phyloP scores from a whole-genome alignment of 768 basidiomycete species.

The Tylopilus balloui region DNA sequence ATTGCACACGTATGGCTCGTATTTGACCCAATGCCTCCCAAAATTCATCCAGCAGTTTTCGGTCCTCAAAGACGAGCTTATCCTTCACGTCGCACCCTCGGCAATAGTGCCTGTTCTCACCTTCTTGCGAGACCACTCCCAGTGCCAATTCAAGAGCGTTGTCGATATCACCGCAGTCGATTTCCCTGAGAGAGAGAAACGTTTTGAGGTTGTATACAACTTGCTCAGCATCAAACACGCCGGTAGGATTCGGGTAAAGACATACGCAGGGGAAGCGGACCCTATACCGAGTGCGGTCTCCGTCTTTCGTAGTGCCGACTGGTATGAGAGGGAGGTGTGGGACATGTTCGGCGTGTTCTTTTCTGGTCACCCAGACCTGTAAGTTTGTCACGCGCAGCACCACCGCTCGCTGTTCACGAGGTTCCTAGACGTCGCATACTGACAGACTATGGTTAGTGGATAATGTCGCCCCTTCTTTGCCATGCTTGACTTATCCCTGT shows the following conservation, averaged over 20 bases:
- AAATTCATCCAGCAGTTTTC: slow-evolving; percentile 99
- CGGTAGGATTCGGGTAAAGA: slow-evolving; percentile 92
- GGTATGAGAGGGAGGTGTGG: slow-evolving; percentile 99
- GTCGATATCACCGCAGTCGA: slow-evolving; percentile 97
- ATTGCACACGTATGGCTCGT: slow-evolving; percentile 89
- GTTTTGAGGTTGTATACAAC: slow-evolving; percentile 98
- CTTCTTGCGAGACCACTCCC: slow-evolving; percentile 92
- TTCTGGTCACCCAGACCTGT: slow-evolving; percentile 94
- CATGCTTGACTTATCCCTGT: neutral
- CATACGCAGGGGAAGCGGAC: slow-evolving; percentile 90
- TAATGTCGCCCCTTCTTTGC: neutral
- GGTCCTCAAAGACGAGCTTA: slow-evolving; percentile 92
- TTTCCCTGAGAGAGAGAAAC: slow-evolving; percentile 86
- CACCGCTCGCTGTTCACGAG: slow-evolving; percentile 13
- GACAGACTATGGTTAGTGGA: slow-evolving; percentile 84
- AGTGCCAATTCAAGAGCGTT: slow-evolving; percentile 88
- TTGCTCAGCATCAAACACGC: slow-evolving; percentile 75
- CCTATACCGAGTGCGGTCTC: slow-evolving; percentile 79
- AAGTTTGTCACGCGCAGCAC: slow-evolving; percentile 31
- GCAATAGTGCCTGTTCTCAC: slow-evolving; percentile 81
- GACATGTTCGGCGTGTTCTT: slow-evolving; percentile 98
- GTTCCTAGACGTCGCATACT: slow-evolving; percentile 80
- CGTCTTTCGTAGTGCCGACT: slow-evolving; percentile 89
- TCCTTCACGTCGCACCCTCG: slow-evolving; percentile 79
- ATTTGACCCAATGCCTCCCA: slow-evolving; percentile 87